phyloP scores from a whole-genome alignment of 495 filamentous ascomycete genomes.

The Tuber indicum region DNA sequence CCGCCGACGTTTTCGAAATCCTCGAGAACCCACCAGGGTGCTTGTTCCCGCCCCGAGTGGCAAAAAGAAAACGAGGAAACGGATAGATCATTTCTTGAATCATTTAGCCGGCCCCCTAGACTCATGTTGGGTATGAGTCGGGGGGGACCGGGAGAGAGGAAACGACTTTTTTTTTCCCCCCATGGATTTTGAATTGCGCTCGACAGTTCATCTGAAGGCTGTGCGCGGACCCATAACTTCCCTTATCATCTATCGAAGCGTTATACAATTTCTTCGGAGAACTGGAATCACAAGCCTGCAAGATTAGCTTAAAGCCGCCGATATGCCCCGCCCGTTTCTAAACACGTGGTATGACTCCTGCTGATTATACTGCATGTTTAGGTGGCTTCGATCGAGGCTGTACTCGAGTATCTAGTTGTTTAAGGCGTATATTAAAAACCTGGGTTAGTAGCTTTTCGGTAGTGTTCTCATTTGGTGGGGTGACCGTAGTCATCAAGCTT shows the following conservation, averaged over 20 bases:
- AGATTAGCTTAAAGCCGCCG: background rate
- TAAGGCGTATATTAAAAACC: background rate
- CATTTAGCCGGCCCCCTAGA: background rate
- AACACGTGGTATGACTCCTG: background rate
- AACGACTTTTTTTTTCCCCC: background rate
- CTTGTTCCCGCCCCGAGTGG: background rate
- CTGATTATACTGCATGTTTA: background rate
- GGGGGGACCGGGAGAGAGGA: background rate
- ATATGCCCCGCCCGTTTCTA: background rate
- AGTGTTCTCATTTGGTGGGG: background rate
- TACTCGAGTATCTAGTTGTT: background rate
- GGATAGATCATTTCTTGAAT: background rate
- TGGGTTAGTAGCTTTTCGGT: background rate
- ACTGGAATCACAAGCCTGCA: background rate
- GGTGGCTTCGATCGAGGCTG: background rate
- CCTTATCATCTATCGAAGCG: background rate
- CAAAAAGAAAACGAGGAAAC: background rate
- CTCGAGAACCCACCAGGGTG: background rate
- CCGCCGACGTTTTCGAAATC: background rate
- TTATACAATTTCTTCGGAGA: background rate
- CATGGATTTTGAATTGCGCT: background rate
- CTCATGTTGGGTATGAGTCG: background rate
- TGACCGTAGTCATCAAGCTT: background rate
- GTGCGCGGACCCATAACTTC: background rate
- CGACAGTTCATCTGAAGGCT: background rate